phyloP scores from a whole-genome alignment of 2,329 filamentous ascomycete species.

The Ophiostoma sp. region DNA sequence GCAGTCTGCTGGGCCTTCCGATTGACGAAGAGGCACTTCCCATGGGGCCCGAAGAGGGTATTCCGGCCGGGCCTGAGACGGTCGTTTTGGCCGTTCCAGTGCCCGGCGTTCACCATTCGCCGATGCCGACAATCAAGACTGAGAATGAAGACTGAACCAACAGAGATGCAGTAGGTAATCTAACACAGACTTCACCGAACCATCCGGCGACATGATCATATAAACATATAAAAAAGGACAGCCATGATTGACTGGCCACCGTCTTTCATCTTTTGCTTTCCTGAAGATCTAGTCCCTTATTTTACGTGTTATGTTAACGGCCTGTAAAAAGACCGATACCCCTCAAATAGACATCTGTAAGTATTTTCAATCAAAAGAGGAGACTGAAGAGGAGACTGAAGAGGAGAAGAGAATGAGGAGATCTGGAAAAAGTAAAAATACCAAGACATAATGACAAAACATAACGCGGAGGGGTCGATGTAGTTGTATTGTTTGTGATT shows the following conservation, averaged over 20 bases:
- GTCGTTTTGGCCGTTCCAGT: slow-evolving; percentile 73
- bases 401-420: neutral
- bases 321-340: neutral
- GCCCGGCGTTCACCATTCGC: slow-evolving; percentile 34
- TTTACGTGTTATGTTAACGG: neutral
- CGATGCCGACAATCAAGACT: neutral
- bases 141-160: neutral
- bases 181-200: neutral
- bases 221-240: neutral
- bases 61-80: slow-evolving; percentile 76
- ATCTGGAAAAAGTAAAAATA: neutral
- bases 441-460: slow-evolving; percentile 1
- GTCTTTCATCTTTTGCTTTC: neutral
- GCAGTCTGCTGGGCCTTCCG: slow-evolving; percentile 69
- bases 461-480: slow-evolving; percentile 1
- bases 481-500: no score
- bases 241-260: neutral
- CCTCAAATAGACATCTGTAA: neutral
- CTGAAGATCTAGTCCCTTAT: neutral
- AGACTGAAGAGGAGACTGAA: neutral
- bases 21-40: slow-evolving; percentile 83
- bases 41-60: slow-evolving; percentile 74
- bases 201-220: neutral
- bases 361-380: neutral
- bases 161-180: neutral